phyloP scores from a whole-genome alignment of 2,329 filamentous ascomycete genomes.

The Ceratocystiopsis brevicomis region DNA sequence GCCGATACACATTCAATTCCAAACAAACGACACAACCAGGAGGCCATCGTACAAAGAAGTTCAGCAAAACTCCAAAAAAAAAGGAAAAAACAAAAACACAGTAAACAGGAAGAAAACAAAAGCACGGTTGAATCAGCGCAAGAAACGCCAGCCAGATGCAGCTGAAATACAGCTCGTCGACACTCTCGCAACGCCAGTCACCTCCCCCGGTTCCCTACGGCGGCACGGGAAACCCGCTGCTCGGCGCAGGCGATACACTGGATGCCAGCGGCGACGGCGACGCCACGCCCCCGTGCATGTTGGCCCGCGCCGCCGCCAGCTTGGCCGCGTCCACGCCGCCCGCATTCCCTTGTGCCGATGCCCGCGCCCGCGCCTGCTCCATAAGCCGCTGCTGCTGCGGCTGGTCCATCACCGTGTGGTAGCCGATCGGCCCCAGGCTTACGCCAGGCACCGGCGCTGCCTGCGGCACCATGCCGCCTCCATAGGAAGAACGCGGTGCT shows the following conservation, averaged over 20 bases:
- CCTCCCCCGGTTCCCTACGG: too few relatives aligned
- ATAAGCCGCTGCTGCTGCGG: slow-evolving; percentile 30
- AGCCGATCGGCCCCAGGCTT: slow-evolving; percentile 22
- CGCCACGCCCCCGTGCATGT: slow-evolving; percentile 17
- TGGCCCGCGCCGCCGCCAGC: slow-evolving; percentile 19
- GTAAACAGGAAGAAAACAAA: too few relatives aligned
- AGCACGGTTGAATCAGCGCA: too few relatives aligned
- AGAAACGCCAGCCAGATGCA: too few relatives aligned
- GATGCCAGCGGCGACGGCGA: slow-evolving; percentile 10
- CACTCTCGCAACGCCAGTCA: too few relatives aligned
- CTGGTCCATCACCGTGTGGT: slow-evolving; percentile 30
- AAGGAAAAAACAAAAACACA: too few relatives aligned
- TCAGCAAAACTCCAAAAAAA: too few relatives aligned
- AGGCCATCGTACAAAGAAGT: too few relatives aligned
- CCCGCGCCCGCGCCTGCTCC: slow-evolving; percentile 30
- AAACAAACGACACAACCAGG: too few relatives aligned
- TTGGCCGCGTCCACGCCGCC: slow-evolving; percentile 18
- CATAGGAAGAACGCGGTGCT: slow-evolving; percentile 10
- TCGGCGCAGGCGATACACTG: slow-evolving; percentile 9
- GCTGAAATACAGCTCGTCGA: too few relatives aligned
- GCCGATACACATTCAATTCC: too few relatives aligned
- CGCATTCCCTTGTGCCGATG: slow-evolving; percentile 20
- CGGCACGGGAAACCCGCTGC: slow-evolving; percentile 1
- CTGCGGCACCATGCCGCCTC: slow-evolving; percentile 10
- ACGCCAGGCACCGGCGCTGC: slow-evolving; percentile 9